Conservation (phyloP, 2,329 filamentous ascomycete genomes). For the Cladophialophora exuberans region DNA sequence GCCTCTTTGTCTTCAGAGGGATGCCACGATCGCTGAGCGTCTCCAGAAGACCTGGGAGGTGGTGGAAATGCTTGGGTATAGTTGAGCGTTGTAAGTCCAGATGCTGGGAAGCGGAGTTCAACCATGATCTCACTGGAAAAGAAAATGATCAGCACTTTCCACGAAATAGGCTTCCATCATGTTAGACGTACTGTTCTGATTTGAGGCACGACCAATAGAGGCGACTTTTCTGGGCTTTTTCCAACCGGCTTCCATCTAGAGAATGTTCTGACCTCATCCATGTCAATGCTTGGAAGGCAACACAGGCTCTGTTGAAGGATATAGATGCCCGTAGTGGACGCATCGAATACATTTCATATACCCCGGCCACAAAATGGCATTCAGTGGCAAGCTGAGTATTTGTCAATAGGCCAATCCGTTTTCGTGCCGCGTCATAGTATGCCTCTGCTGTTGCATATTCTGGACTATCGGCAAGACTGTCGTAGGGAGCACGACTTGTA, state of each 20-base stretch:
- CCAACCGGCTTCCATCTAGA: not conserved
- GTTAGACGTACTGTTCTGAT: not conserved
- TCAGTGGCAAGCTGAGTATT: not conserved
- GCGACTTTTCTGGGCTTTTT: not conserved
- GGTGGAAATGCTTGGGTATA: not conserved
- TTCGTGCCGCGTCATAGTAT: not conserved
- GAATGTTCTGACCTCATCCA: not conserved
- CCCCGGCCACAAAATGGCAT: not conserved
- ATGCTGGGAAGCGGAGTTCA: not conserved
- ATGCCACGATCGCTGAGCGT: not conserved
- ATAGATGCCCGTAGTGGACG: not conserved
- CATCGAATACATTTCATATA: not conserved
- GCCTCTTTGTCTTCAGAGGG: not conserved
- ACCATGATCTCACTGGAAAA: not conserved
- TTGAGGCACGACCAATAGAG: not conserved
- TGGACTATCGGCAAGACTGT: not conserved
- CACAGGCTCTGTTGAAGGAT: not conserved
- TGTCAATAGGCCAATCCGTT: not conserved
- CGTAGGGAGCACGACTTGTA: not conserved
- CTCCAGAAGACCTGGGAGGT: not conserved
- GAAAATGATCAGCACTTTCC: not conserved
- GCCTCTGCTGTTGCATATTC: conserved; percentile 1
- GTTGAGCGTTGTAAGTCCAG: not conserved
- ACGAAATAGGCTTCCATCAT: not conserved
- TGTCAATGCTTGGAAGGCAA: not conserved